Base-by-base conservation (phyloP, 139 green algal genomes). In the Micractinium conductrix region DNA sequence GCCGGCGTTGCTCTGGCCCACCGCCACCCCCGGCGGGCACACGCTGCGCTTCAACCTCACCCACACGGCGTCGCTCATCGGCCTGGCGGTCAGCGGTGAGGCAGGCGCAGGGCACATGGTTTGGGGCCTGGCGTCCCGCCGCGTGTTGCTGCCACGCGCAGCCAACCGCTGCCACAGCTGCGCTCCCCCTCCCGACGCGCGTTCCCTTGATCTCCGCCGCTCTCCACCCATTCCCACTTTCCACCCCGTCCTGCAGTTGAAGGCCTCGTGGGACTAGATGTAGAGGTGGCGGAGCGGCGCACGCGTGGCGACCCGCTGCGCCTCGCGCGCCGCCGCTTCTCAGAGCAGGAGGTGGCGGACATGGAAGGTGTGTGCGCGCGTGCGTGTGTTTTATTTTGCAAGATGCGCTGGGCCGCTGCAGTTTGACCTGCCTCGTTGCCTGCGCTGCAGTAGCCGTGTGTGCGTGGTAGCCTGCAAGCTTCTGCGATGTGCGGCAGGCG, bases 231-330 rank as follows among this genome's bases (percentile, higher is more conserved):
- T n/a, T n/a, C n/a, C n/a, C n/a, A n/a, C n/a, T n/a, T n/a, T n/a
- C n/a, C n/a, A n/a, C n/a, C n/a, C n/a, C n/a, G n/a, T 33, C 19
- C 75, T 72, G 70, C 82, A 45, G 42, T 43, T 6, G 75, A 78
- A 21, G 80, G 69, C 6, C n/a, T 78, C n/a, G 90, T 95, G 33
- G 93, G 93, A 0, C 73, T 96, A 65, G 93, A 96, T 80, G 89
- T 93, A 17, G 93, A 96, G 78, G 37, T 58, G 28, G 45, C n/a
- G 8, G 72, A 73, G 16, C 84, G 93, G 21, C 79, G 45, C 73
- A 88, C 28, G 9, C 83, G 75, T 5, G n/a, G 48, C 7, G 72
- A 92, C 84, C 80, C 88, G 1, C 65, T 95, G 74, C 81, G 78
- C 21, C 86, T 96, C 38, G 93, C 93, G 1, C 68, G 79, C 2